These are phyloP conservation scores for Schizosaccharomyces osmophilus DNA, from an alignment of 805 yeast genomes.

Conservation along the genomic window DNA sequence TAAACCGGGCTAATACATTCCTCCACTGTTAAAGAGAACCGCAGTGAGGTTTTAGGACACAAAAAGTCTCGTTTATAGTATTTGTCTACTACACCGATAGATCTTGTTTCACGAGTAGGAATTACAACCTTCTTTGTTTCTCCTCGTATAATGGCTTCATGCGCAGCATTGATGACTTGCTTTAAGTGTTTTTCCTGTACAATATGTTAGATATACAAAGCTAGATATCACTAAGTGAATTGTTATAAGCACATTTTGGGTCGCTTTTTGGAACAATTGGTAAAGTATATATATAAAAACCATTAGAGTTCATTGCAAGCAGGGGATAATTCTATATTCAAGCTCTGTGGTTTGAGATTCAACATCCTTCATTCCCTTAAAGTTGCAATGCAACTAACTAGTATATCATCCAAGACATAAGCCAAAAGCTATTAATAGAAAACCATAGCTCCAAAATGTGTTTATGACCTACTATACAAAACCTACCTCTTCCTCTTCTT, in stretches of 20 bases:
- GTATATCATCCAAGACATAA: too few species aligned
- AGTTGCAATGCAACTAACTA: too few species aligned
- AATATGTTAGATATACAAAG: neutral
- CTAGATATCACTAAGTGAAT: neutral
- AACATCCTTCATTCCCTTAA: too few species aligned
- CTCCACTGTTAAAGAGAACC: slow-evolving; percentile 86
- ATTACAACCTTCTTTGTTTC: slow-evolving; percentile 41
- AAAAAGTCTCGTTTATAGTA: slow-evolving; percentile 44
- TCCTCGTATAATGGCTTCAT: slow-evolving; percentile 29
- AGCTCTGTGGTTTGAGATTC: too few species aligned
- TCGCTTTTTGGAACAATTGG: neutral
- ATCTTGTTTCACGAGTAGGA: slow-evolving; percentile 79
- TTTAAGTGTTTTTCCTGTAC: slow-evolving; percentile 63
- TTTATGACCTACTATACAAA: neutral
- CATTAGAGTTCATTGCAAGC: too few species aligned
- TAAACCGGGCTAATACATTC: slow-evolving; percentile 72
- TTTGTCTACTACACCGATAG: slow-evolving; percentile 31
- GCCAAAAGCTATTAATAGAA: too few species aligned
- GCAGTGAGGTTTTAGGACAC: slow-evolving; percentile 59
- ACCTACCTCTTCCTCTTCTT: slow-evolving; percentile 60
- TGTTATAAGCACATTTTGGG: neutral
- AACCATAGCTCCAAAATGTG: too few species aligned
- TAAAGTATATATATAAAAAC: too few species aligned
- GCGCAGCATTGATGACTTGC: slow-evolving; percentile 64
- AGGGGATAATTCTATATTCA: too few species aligned